phyloP scores from a whole-genome alignment of 257 asterid genomes.

The Solanum ossicruentum region DNA sequence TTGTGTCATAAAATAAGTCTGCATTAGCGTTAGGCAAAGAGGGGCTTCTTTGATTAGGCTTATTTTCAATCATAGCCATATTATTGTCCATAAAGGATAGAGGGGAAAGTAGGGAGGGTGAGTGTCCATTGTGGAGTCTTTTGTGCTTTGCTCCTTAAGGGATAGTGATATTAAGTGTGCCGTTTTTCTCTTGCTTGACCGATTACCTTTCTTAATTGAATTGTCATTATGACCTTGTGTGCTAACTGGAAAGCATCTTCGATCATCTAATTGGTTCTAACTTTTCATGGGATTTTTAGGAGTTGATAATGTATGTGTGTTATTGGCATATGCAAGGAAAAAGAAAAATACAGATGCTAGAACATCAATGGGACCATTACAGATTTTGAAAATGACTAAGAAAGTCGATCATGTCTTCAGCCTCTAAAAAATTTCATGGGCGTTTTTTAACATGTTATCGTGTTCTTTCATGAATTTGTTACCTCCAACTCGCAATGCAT shows the following conservation, averaged over 20 bases:
- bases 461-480: neutral
- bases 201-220: neutral
- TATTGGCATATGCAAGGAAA: neutral
- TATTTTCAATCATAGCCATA: neutral
- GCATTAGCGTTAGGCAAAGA: neutral
- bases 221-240: neutral
- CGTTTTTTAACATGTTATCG: neutral
- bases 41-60: neutral
- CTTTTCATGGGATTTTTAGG: neutral
- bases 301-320: neutral
- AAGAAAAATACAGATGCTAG: neutral
- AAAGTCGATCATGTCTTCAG: neutral
- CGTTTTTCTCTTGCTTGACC: neutral
- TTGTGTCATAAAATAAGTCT: neutral
- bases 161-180: neutral
- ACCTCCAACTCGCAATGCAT: neutral
- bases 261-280: neutral
- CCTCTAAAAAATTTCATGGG: neutral
- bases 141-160: neutral
- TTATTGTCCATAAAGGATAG: neutral
- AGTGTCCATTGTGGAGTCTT: neutral
- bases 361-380: neutral
- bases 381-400: neutral
- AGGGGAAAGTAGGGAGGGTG: neutral
- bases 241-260: neutral